phyloP scores from a whole-genome alignment of 768 basidiomycete genomes.

The Boletellus ananas region DNA sequence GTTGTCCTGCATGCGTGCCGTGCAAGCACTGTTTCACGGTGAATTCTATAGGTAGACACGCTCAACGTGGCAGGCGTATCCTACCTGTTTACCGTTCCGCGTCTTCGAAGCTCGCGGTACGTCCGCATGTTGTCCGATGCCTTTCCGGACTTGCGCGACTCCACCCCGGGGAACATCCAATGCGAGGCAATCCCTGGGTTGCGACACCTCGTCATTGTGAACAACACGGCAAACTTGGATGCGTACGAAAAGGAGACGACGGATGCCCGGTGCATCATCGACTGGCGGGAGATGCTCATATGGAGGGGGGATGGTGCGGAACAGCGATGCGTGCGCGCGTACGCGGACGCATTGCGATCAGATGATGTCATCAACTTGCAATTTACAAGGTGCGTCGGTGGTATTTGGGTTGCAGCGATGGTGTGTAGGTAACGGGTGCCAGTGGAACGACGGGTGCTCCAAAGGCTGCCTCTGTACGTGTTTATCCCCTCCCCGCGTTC shows the following conservation, averaged over 20 bases:
- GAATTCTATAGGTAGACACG: slow-evolving; percentile 45
- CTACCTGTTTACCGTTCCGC: slow-evolving; percentile 71
- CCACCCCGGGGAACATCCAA: slow-evolving; percentile 52
- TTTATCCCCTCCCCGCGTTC: background rate
- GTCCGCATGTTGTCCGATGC: slow-evolving; percentile 54
- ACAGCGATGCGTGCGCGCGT: slow-evolving; percentile 39
- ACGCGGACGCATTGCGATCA: slow-evolving; percentile 39
- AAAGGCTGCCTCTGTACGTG: slow-evolving; percentile 75
- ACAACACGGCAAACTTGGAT: slow-evolving; percentile 46
- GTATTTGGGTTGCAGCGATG: background rate
- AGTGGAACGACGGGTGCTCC: slow-evolving; percentile 81
- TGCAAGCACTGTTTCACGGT: background rate
- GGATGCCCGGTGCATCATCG: slow-evolving; percentile 49
- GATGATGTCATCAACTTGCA: slow-evolving; percentile 81
- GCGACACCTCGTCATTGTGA: slow-evolving; percentile 61
- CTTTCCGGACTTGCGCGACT: slow-evolving; percentile 51
- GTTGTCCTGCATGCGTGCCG: background rate
- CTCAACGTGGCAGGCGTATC: slow-evolving; percentile 62
- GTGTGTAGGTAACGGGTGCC: background rate
- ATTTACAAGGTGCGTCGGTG: slow-evolving; percentile 64
- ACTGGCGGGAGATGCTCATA: slow-evolving; percentile 69
- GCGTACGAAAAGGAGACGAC: slow-evolving; percentile 39
- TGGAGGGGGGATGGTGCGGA: slow-evolving; percentile 59
- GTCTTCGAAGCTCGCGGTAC: slow-evolving; percentile 62
- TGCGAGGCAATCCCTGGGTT: slow-evolving; percentile 58